Conservation (phyloP, 1,284 basidiomycete species). For the Apiotrichum siamense region DNA sequence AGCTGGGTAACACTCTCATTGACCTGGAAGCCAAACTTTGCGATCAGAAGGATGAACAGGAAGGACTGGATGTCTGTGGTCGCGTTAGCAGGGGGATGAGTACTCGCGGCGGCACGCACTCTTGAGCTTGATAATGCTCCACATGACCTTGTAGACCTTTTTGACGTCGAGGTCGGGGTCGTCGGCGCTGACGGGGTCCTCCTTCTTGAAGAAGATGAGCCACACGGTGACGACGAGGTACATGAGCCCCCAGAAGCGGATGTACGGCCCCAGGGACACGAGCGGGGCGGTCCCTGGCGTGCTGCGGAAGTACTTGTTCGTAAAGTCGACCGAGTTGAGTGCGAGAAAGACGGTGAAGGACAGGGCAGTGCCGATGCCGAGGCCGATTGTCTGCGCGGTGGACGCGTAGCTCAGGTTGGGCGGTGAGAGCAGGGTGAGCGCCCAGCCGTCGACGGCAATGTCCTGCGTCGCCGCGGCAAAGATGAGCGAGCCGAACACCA, state of each 20-base stretch:
- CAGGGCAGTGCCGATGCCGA: slow-evolving; percentile 93
- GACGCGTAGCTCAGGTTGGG: slow-evolving; percentile 95
- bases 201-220: slow-evolving; percentile 82
- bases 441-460: slow-evolving; percentile 99
- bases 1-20: slow-evolving; percentile 88
- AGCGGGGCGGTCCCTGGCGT: slow-evolving; percentile 65
- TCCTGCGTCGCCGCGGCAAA: slow-evolving; percentile 98
- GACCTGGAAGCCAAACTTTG: slow-evolving; percentile 93
- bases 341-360: slow-evolving; percentile 98
- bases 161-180: slow-evolving; percentile 84
- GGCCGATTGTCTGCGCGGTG: slow-evolving; percentile 94
- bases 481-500: slow-evolving; percentile 83
- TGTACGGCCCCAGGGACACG: slow-evolving; percentile 72
- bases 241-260: slow-evolving; percentile 77
- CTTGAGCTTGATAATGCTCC: slow-evolving; percentile 83
- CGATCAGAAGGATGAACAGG: slow-evolving; percentile 79
- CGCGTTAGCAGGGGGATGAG: neutral
- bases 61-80: slow-evolving; percentile 79
- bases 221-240: slow-evolving; percentile 81
- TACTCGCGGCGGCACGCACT: slow-evolving; percentile 62
- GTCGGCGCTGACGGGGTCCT: slow-evolving; percentile 68
- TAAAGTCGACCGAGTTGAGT: slow-evolving; percentile 88
- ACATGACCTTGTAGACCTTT: slow-evolving; percentile 89
- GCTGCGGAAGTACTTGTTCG: slow-evolving; percentile 65
- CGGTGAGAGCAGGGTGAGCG: slow-evolving; percentile 88